phyloP scores from a whole-genome alignment of 176 grass and related monocot species.

The Cocos nucifera region DNA sequence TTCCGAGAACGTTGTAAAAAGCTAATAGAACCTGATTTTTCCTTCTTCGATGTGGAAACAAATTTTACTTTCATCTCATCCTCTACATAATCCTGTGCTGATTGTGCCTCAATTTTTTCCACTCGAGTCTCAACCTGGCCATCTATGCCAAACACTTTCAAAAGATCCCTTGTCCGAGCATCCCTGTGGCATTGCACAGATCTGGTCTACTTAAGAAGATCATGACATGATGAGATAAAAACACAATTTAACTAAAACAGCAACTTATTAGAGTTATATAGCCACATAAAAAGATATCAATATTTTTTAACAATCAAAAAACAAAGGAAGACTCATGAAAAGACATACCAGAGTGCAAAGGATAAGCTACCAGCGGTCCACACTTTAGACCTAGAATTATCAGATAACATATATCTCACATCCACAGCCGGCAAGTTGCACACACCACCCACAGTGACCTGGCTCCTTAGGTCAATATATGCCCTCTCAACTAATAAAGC shows the following conservation, averaged over 20 bases:
- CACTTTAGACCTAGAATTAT: conserved; percentile 83
- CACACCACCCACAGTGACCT: conserved; percentile 60
- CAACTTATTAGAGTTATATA: too few species aligned
- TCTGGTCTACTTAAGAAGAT: too few species aligned
- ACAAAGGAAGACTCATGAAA: conserved; percentile 35
- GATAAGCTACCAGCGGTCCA: conserved; percentile 77
- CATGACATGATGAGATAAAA: too few species aligned
- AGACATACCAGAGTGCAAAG: conserved; percentile 65
- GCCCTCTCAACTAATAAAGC: conserved; percentile 68
- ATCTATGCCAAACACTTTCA: conserved; percentile 87
- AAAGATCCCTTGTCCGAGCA: conserved; percentile 78
- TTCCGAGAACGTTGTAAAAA: conserved; percentile 95
- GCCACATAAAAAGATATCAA: too few species aligned
- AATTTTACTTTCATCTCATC: conserved; percentile 77
- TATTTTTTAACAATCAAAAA: conserved; percentile 19
- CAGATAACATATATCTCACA: conserved; percentile 77
- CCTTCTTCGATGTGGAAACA: conserved; percentile 60
- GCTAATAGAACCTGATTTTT: conserved; percentile 74
- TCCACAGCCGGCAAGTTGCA: conserved; percentile 64
- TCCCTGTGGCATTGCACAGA: conserved; percentile 37
- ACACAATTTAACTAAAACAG: too few species aligned
- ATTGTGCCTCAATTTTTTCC: conserved; percentile 22
- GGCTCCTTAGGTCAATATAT: conserved; percentile 61
- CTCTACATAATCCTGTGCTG: conserved; percentile 48
- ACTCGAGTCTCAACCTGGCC: conserved; percentile 53